phyloP scores from a whole-genome alignment of 2,329 filamentous ascomycete species.

The Leptodontidium sp. region DNA sequence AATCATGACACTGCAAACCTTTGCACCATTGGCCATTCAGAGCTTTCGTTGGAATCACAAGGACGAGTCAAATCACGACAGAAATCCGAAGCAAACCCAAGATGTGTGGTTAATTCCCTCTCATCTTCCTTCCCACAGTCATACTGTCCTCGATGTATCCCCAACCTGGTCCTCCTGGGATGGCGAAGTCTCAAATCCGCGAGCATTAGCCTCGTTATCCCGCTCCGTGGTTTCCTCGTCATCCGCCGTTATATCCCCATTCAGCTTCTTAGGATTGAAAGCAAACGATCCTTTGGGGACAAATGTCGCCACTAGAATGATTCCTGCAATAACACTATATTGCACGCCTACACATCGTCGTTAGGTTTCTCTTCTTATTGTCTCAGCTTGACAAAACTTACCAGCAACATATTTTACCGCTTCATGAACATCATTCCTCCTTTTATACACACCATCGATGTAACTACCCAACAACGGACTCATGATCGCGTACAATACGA shows the following conservation, averaged over 20 bases:
- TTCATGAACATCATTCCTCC: neutral
- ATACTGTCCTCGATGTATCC: neutral
- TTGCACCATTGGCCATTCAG: too few relatives aligned
- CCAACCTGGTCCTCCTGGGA: neutral
- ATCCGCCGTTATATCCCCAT: neutral
- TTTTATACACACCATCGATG: neutral
- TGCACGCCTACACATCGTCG: slow-evolving; percentile 7
- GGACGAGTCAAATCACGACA: too few relatives aligned
- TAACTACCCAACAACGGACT: slow-evolving; percentile 14
- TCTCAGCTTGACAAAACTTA: neutral
- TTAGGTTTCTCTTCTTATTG: neutral
- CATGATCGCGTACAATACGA: slow-evolving; percentile 10
- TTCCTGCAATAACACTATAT: neutral
- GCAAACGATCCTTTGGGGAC: neutral
- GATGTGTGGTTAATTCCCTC: too few relatives aligned
- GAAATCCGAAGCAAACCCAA: too few relatives aligned
- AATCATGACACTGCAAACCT: too few relatives aligned
- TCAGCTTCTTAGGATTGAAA: slow-evolving; percentile 10
- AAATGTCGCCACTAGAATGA: slow-evolving; percentile 4
- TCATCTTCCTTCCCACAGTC: neutral
- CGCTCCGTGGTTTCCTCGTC: neutral
- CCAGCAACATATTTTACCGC: slow-evolving; percentile 14
- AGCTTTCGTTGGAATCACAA: too few relatives aligned
- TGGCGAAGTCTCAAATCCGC: neutral
- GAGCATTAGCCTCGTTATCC: neutral